A percentile compares a stretch with the other conserved stretches of the same genome.
Evolutionary conservation across 2,329 filamentous ascomycete species (phyloP).

Genomic region (Xylariaceae sp.): DNA sequence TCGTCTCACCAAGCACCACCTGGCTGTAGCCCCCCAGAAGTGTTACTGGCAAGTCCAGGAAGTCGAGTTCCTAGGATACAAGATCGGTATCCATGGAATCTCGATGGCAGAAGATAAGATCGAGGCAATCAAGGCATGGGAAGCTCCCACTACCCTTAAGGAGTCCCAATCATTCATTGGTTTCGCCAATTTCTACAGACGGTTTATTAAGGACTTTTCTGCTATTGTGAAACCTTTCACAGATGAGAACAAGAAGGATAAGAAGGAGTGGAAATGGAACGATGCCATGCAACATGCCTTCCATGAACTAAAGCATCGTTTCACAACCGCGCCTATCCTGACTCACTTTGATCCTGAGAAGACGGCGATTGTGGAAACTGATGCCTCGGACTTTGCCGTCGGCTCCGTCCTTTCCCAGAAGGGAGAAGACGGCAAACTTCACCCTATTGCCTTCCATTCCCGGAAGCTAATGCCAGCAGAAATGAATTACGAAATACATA

Average conservation of each 20-base stretch:
- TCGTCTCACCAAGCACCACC: not conserved
- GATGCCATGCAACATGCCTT: no score
- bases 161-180: constrained; percentile 28
- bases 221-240: no score
- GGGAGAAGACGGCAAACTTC: not conserved
- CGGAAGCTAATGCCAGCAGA: not conserved
- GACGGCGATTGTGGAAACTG: not conserved
- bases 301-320: no score
- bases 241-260: no score
- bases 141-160: constrained; percentile 14
- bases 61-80: constrained; percentile 31
- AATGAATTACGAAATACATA: constrained; percentile 1
- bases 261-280: no score
- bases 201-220: no score
- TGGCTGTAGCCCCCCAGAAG: constrained; percentile 24
- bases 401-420: not conserved
- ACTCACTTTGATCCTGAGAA: no score
- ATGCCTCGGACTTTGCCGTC: not conserved
- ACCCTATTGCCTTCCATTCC: not conserved
- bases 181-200: constrained; percentile 31
- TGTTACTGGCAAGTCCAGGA: constrained; percentile 27
- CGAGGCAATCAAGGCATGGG: constrained; percentile 23
- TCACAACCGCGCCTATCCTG: no score
- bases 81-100: constrained; percentile 24
- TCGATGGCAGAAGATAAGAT: constrained; percentile 26